Conservation (phyloP, 176 grass and related monocot species). For the Luzula sylvatica region DNA sequence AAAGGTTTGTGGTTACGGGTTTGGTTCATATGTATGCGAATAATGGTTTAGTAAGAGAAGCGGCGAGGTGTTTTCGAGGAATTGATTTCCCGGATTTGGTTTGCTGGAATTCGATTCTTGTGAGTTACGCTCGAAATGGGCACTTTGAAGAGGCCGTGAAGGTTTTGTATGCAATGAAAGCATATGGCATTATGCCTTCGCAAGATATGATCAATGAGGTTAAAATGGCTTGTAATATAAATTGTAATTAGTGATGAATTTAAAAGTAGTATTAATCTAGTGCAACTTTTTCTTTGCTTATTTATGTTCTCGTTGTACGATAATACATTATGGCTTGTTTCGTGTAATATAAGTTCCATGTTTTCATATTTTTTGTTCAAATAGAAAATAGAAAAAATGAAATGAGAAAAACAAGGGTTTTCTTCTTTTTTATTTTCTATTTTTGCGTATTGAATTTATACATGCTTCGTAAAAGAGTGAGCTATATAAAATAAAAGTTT, state of each 20-base stretch:
- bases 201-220: slow-evolving; percentile 24
- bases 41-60: slow-evolving; percentile 34
- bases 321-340: too few relatives aligned
- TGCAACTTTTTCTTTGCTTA: too few relatives aligned
- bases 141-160: slow-evolving; percentile 40
- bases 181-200: slow-evolving; percentile 38
- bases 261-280: neutral
- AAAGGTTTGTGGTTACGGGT: slow-evolving; percentile 50
- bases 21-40: slow-evolving; percentile 73
- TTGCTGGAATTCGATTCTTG: slow-evolving; percentile 65
- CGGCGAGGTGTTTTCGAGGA: slow-evolving; percentile 36
- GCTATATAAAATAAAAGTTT: too few relatives aligned
- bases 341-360: too few relatives aligned
- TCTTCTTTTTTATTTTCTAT: too few relatives aligned
- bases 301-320: too few relatives aligned
- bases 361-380: too few relatives aligned
- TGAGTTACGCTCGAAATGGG: slow-evolving; percentile 39
- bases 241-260: slow-evolving; percentile 3
- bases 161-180: slow-evolving; percentile 58
- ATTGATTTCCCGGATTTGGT: slow-evolving; percentile 26
- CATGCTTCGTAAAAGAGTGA: too few relatives aligned
- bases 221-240: slow-evolving; percentile 32
- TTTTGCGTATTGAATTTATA: too few relatives aligned
- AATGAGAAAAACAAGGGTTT: too few relatives aligned
- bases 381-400: too few relatives aligned